Evolutionary conservation across 495 filamentous ascomycete genomes (phyloP), one percentile per base, ranked within the genome.

Genomic region (Lentithecium fluviatile): DNA sequence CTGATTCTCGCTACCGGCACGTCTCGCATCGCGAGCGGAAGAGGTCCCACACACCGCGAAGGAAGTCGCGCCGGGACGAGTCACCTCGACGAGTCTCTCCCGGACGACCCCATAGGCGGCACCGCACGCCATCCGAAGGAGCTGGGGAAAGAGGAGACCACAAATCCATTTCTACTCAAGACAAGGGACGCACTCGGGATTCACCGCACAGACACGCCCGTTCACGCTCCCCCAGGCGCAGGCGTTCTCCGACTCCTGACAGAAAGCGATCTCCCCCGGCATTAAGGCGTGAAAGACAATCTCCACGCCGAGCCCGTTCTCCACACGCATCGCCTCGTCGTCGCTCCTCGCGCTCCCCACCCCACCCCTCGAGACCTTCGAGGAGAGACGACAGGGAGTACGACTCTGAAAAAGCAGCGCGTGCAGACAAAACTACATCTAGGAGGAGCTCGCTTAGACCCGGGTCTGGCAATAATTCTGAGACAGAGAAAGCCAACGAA

Each of bases 1-100:
- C 43, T 24, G 68, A 72, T 49, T 65, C 69, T 40, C 61, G 58
- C 25, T 70, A 71, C 58, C n/a, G 52, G 53, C 32, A 46, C 54
- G 64, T 37, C 19, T 7, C 65, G 17, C 57, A 45, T 26, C 52
- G 60, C 58, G 52, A 15, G 45, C 32, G 69, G 25, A 56, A 49
- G 57, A 45, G 65, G 46, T 64, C 65, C 5, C 20, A 38, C 13
- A 61, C 66, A 15, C 66, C 69, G 13, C 65, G 66, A 32, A 49
- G 60, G 57, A 68, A 40, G 48, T 56, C 56, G 8, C 29, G 46
- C 32, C 56, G 63, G 25, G 66, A 64, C 36, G 58, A 52, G 37
- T 71, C 66, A 4, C 66, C 62, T 6, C 45, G 58, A 15, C 65
- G 63, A 8, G 36, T 46, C 40, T 69, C 69, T 34, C 65, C 66